Percentiles rank a stretch among this genome's conserved stretches.
These are phyloP conservation scores for Stagonosporopsis vannaccii DNA, from an alignment of 2,329 filamentous ascomycete species.

Conservation along the genomic window DNA sequence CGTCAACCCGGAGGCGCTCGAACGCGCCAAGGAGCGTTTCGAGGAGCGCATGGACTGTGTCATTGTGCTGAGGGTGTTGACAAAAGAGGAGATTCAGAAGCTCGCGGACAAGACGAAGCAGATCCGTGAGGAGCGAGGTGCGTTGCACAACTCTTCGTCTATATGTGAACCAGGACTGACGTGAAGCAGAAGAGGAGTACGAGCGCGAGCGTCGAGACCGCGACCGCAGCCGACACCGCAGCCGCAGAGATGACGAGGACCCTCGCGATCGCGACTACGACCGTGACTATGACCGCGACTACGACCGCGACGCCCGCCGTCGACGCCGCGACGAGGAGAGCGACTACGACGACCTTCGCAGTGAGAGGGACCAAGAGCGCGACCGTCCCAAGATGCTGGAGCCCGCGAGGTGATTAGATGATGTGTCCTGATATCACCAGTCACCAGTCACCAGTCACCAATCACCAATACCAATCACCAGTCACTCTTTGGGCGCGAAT, in stretches of 20 bases:
- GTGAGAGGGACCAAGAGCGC: slow-evolving; percentile 30
- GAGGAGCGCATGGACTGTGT: slow-evolving; percentile 94
- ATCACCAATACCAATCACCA: too few relatives aligned
- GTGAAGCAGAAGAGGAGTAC: slow-evolving; percentile 40
- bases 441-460: too few relatives aligned
- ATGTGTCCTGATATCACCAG: slow-evolving; percentile 6
- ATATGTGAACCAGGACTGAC: slow-evolving; percentile 18
- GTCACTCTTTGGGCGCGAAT: background rate
- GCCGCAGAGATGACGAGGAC: slow-evolving; percentile 42
- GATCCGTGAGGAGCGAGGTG: slow-evolving; percentile 65
- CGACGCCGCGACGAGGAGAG: slow-evolving; percentile 40
- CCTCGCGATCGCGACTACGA: slow-evolving; percentile 41
- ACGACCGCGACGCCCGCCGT: slow-evolving; percentile 29
- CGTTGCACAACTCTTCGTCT: background rate
- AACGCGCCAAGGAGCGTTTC: slow-evolving; percentile 86
- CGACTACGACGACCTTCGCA: slow-evolving; percentile 33
- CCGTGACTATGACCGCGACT: slow-evolving; percentile 2
- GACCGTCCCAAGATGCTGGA: slow-evolving; percentile 40
- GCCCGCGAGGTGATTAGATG: slow-evolving; percentile 38
- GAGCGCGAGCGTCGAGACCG: slow-evolving; percentile 41
- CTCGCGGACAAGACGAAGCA: slow-evolving; percentile 83
- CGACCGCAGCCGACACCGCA: slow-evolving; percentile 36
- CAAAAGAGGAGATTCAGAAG: slow-evolving; percentile 86
- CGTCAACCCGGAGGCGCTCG: slow-evolving; percentile 87
- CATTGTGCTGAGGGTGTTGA: slow-evolving; percentile 87